These are phyloP conservation scores for Tolypocladium cylindrosporum DNA, from an alignment of 2,329 filamentous ascomycete genomes.

Conservation along the genomic window DNA sequence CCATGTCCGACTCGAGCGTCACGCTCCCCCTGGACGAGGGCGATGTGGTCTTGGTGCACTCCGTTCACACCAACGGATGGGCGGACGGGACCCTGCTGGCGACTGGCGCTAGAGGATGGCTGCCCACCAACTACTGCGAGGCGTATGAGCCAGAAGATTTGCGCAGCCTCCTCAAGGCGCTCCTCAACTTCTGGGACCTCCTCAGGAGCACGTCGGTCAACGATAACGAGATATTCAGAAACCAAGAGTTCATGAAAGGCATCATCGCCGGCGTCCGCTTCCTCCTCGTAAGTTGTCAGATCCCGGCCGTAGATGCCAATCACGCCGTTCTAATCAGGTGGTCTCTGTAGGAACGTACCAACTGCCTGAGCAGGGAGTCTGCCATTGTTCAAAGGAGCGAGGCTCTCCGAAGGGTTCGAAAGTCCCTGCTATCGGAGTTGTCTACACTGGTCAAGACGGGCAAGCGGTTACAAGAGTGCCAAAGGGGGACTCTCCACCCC, in stretches of 20 bases:
- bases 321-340: background rate
- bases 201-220: constrained; percentile 68
- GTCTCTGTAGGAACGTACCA: constrained; percentile 62
- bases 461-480: constrained; percentile 71
- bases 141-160: constrained; percentile 85
- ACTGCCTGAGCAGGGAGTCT: constrained; percentile 79
- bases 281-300: constrained; percentile 59
- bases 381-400: constrained; percentile 65
- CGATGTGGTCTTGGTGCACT: constrained; percentile 89
- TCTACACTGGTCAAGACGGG: constrained; percentile 82
- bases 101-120: constrained; percentile 82
- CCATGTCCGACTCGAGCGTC: constrained; percentile 73
- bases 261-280: constrained; percentile 89
- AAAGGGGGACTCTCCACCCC: constrained; percentile 37
- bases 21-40: constrained; percentile 83
- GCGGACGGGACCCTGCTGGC: constrained; percentile 86
- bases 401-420: constrained; percentile 67
- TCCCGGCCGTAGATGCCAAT: background rate
- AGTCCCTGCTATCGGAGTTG: constrained; percentile 79
- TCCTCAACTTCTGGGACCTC: constrained; percentile 88
- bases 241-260: constrained; percentile 89
- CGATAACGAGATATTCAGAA: constrained; percentile 70
- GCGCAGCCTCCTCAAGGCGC: constrained; percentile 70
- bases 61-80: constrained; percentile 97
- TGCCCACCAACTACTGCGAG: constrained; percentile 97